Conservation (phyloP, 352 stramenopile species). For the Aphanomyces astaci region DNA sequence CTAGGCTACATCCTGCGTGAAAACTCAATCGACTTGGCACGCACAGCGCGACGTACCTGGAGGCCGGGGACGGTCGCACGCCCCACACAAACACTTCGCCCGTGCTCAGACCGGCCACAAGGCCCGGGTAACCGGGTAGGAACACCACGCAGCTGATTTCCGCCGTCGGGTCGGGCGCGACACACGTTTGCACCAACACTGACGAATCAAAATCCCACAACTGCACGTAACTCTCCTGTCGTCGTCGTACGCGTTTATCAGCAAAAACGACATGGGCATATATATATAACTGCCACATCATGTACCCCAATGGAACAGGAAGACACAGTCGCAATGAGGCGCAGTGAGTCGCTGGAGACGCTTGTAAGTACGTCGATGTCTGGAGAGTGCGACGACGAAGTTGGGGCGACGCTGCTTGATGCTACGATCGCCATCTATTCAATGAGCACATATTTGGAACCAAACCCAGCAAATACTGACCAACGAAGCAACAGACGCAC, state of each 20-base stretch:
- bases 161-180: conserved; percentile 27
- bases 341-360: background rate
- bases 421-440: background rate
- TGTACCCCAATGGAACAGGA: background rate
- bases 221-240: conserved; percentile 52
- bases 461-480: too few species aligned
- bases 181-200: conserved; percentile 50
- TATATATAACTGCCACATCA: background rate
- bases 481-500: background rate
- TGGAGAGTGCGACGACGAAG: background rate
- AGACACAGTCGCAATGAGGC: background rate
- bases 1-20: background rate
- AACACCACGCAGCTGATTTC: conserved; percentile 59
- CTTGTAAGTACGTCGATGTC: conserved; percentile 3
- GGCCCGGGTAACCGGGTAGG: conserved; percentile 34
- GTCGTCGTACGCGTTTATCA: background rate
- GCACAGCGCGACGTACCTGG: background rate
- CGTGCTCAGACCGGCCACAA: conserved; percentile 42
- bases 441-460: too few species aligned
- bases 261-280: background rate
- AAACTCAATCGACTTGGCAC: background rate
- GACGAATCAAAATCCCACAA: conserved; percentile 68
- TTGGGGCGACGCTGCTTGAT: background rate
- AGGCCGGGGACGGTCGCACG: background rate
- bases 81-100: conserved; percentile 48